Percentiles rank a stretch among this genome's conserved stretches.
Evolutionary conservation across 257 asterid species (phyloP).

Genomic region (Primulina eburnea): DNA sequence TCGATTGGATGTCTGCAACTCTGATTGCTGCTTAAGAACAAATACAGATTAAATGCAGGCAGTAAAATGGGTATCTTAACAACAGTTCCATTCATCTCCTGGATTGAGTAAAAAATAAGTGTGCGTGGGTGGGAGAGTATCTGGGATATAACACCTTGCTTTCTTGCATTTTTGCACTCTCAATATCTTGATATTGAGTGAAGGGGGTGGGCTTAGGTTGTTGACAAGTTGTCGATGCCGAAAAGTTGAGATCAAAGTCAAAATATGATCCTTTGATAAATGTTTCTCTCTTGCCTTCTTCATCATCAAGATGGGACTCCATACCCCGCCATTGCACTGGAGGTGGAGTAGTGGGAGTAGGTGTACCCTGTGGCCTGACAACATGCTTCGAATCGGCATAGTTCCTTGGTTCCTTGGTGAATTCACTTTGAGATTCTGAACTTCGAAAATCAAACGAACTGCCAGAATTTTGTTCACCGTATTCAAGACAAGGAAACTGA

Average conservation of each 20-base stretch:
- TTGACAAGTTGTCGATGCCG: constrained; percentile 51
- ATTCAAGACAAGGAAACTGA: constrained; percentile 39
- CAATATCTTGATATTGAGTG: constrained; percentile 43
- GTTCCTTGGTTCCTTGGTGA: constrained; percentile 43
- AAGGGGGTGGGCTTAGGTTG: constrained; percentile 76
- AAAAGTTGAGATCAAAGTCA: constrained; percentile 39
- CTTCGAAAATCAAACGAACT: constrained; percentile 56
- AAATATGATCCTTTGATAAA: constrained; percentile 32
- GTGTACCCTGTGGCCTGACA: constrained; percentile 32
- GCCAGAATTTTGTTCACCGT: constrained; percentile 38
- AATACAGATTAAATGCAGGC: not conserved
- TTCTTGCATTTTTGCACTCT: constrained; percentile 35
- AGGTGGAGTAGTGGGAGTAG: constrained; percentile 57
- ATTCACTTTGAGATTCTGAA: constrained; percentile 39
- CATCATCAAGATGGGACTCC: constrained; percentile 32
- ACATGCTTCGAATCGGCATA: constrained; percentile 21
- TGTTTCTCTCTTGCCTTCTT: constrained; percentile 30
- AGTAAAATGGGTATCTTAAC: not conserved
- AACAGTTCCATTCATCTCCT: constrained; percentile 7
- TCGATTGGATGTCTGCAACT: constrained; percentile 37
- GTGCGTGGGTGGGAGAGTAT: not conserved
- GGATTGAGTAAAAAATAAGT: not conserved
- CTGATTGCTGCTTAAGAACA: constrained; percentile 33
- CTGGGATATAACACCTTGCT: constrained; percentile 49
- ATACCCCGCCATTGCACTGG: constrained; percentile 55